Conservation (phyloP, 2,329 filamentous ascomycete species). For the Lecanicillium sp. region DNA sequence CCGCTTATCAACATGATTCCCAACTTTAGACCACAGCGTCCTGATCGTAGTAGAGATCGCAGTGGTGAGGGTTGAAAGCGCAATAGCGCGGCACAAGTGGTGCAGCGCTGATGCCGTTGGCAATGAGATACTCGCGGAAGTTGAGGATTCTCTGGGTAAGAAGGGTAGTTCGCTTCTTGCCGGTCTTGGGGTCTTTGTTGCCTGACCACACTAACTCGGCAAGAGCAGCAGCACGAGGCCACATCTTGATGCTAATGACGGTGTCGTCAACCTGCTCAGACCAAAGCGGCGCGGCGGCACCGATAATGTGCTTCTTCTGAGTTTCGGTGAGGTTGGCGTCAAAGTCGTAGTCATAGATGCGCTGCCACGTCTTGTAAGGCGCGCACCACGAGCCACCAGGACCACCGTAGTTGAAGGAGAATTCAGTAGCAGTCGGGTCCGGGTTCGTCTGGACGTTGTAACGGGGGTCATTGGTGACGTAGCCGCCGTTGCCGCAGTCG, state of each 20-base stretch:
- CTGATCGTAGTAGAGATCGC: conserved; percentile 47
- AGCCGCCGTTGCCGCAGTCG: conserved; percentile 48
- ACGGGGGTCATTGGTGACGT: conserved; percentile 45
- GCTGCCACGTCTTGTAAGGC: conserved; percentile 53
- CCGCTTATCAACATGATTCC: too few species aligned
- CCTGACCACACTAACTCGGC: conserved; percentile 49
- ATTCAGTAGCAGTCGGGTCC: conserved; percentile 23
- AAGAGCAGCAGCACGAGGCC: conserved; percentile 49
- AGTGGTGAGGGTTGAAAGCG: conserved; percentile 47
- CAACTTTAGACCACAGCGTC: too few species aligned
- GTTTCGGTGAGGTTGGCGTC: conserved; percentile 35
- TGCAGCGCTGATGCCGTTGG: conserved; percentile 24
- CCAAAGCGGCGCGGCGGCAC: conserved; percentile 45
- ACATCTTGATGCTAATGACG: conserved; percentile 41
- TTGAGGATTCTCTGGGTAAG: conserved; percentile 7
- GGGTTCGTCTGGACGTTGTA: conserved; percentile 33
- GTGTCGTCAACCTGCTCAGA: conserved; percentile 47
- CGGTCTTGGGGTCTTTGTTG: conserved; percentile 32
- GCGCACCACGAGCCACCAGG: conserved; percentile 48
- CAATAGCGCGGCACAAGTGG: conserved; percentile 51
- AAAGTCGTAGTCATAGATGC: conserved; percentile 53
- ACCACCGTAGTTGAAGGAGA: conserved; percentile 48
- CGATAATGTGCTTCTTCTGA: too few species aligned
- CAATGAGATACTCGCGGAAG: conserved; percentile 7
- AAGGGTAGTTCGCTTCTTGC: conserved; percentile 6